phyloP scores from a whole-genome alignment of 148 eudicot genomes.

The Diospyros lotus region DNA sequence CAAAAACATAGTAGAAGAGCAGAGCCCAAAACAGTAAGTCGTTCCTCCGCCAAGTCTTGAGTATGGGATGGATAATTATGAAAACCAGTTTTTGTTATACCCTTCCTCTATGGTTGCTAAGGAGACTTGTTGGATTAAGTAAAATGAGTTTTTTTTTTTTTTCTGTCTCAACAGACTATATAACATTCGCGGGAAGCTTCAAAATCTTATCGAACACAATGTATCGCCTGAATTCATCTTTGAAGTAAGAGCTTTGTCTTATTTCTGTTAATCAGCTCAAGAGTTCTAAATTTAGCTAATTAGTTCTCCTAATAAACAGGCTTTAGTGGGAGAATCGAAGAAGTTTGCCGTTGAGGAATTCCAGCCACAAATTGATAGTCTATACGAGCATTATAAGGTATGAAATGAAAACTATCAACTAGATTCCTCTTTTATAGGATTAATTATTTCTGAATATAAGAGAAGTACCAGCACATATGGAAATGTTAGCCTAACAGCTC shows the following conservation, averaged over 20 bases:
- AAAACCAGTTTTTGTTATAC: background rate
- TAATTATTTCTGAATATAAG: background rate
- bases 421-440: no score
- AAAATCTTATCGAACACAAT: constrained; percentile 38
- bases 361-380: constrained; percentile 12
- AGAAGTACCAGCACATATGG: background rate
- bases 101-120: background rate
- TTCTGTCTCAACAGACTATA: constrained; percentile 27
- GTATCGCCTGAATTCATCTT: constrained; percentile 37
- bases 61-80: no score
- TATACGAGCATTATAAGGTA: constrained; percentile 25
- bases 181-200: constrained; percentile 35
- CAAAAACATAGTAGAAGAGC: constrained; percentile 34
- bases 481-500: background rate
- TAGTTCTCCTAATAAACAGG: constrained; percentile 4
- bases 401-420: background rate
- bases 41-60: background rate
- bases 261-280: background rate
- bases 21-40: constrained; percentile 48
- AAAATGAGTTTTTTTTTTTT: background rate
- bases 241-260: constrained; percentile 20
- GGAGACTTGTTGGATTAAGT: background rate
- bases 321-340: constrained; percentile 25
- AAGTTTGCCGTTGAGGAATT: constrained; percentile 19
- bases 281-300: background rate